Evolutionary conservation across 805 yeast genomes (phyloP).

Genomic region (Millerozyma acaciae): DNA sequence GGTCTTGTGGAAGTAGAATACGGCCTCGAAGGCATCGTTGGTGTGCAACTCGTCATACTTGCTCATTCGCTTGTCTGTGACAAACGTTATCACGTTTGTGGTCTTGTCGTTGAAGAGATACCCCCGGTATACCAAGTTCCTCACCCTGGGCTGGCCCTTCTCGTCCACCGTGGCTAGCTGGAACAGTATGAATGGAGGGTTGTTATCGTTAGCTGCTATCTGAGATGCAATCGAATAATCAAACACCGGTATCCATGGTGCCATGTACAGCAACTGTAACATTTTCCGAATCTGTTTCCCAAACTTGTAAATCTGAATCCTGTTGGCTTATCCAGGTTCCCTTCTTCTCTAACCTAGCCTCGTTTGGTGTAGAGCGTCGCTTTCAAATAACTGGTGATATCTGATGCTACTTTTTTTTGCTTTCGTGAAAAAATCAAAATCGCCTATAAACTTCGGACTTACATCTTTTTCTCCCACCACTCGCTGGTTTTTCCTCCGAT

Average conservation of each 20-base stretch:
- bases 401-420: no score
- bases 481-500: no score
- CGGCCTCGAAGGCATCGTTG: conserved; percentile 62
- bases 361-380: no score
- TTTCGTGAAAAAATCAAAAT: no score
- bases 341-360: no score
- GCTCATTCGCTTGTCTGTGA: conserved; percentile 67
- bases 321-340: not conserved
- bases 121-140: conserved; percentile 72
- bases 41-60: conserved; percentile 52
- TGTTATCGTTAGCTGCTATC: conserved; percentile 17
- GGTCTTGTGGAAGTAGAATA: conserved; percentile 61
- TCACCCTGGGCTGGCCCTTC: conserved; percentile 52
- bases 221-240: conserved; percentile 50
- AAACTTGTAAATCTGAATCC: not conserved
- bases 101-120: conserved; percentile 67
- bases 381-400: no score
- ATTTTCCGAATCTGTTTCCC: conserved; percentile 8
- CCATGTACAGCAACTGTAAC: conserved; percentile 38
- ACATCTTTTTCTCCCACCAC: no score
- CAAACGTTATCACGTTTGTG: conserved; percentile 63
- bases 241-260: conserved; percentile 76
- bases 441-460: no score
- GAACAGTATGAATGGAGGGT: conserved; percentile 53
- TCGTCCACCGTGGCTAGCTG: conserved; percentile 65